Evolutionary conservation across 768 basidiomycete genomes (phyloP), one percentile per base, ranked within the genome.

Genomic region (Inosperma sp.): DNA sequence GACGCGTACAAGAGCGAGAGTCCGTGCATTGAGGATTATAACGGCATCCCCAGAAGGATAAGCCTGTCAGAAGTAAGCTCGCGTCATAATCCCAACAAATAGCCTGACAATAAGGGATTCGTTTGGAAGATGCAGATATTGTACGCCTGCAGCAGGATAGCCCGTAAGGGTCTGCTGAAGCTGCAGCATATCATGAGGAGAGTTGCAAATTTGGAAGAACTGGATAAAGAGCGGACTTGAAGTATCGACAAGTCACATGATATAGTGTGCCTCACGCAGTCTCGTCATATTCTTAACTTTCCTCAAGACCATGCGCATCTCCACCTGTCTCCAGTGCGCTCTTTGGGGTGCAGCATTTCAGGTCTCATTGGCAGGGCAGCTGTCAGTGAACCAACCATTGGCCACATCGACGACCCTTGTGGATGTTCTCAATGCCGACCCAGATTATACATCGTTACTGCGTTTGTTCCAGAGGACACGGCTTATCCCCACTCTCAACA

Each of bases 401-500:
- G 37, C 56, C 25, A 29, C 57, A 21, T 56, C 83, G 1, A 72
- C 61, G 7, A 93, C 87, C 31, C 73, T 97, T 51, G 78, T 94
- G 61, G 91, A 94, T 59, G 77, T 79, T 41, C 85, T 99, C 55
- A 78, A 72, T 31, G 68, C 69, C 0, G 90, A 94, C 60, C 71
- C 81, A 2, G 85, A 95, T 67, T 94, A 91, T 62, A 72, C 82
- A 1, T 83, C 82, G 23, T 73, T 96, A 14, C 70, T 98, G 14
- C 63, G 63, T 17, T 80, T 97, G 12, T 76, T 98, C 9, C 93
- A 95, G 65, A 79, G 81, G 12, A 79, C 95, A 3, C 83, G 84
- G 53, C 84, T 98, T 55, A 83, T 99, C 48, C 96, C 96, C 2
- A 91, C 90, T 5, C 77, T 99, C 56, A 96, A 95, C 66, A 82